Evolutionary conservation across 1,139 yeast genomes (phyloP), one percentile per base, ranked within the genome.

Genomic region (Meyerozyma elateridarum): DNA sequence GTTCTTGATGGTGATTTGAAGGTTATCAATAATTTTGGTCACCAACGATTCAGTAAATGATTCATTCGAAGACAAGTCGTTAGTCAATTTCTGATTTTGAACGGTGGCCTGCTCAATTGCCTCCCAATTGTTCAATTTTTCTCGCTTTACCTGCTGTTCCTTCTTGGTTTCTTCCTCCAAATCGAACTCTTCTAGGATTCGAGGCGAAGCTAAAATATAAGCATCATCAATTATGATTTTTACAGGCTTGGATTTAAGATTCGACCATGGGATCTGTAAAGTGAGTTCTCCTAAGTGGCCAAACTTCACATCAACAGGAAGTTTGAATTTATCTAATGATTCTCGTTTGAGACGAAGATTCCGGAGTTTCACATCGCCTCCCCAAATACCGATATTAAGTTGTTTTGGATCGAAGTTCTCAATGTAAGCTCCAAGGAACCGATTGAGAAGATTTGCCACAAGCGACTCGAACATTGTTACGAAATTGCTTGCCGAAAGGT

Each of bases 371-470:
- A 89, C 98, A 65, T 91, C 97, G 19, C 99, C 99, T 48, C 91
- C 79, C 96, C 98, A 89, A 26, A 93, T 89, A 2, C 97, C 98
- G 36, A 91, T 89, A 48, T 91, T 88, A 50, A 91, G 64, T 51
- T 89, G 96, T 44, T 85, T 85, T 9, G 96, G 89, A 58, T 93
- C 98, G 52, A 91, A 91, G 56, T 91, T 84, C 59, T 93, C 95
- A 33, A 93, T 91, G 61, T 91, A 84, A 12, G 81, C 68, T 4
- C 85, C 85, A 43, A 75, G 51, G 38, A 75, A 65, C 39, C 78
- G 49, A 46, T 75, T 75, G 36, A 75, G 57, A 17, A 75, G 56
- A 35, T 64, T 71, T 18, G 81, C 79, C 18, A 73, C 79, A 20
- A 75, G 51, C 9, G 79, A 72, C 49, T 75, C 81, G 49, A 75